A percentile compares a stretch with the other conserved stretches of the same genome.
Conservation (phyloP, 2,329 filamentous ascomycete species). For the Phyllosticta citriasiana region DNA sequence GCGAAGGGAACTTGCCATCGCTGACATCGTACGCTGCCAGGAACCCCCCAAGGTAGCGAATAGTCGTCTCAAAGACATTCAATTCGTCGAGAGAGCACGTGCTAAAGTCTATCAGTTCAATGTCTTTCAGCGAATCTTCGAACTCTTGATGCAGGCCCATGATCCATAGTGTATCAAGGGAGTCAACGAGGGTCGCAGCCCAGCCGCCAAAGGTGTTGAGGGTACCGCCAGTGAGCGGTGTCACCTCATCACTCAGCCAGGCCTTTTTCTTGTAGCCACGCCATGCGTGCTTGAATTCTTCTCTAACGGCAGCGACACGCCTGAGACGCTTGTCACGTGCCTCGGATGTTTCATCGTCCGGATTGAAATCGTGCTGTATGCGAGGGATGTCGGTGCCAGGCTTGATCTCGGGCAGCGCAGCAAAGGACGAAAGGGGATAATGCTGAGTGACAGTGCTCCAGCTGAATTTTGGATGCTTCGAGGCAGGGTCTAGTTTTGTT, state of each 20-base stretch:
- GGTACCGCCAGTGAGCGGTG: slow-evolving; percentile 43
- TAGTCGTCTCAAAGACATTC: slow-evolving; percentile 44
- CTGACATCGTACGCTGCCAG: slow-evolving; percentile 29
- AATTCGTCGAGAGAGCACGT: slow-evolving; percentile 29
- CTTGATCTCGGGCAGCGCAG: slow-evolving; percentile 27
- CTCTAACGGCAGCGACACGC: slow-evolving; percentile 20
- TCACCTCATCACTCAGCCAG: slow-evolving; percentile 55
- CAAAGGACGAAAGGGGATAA: slow-evolving; percentile 28
- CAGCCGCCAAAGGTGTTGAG: slow-evolving; percentile 55
- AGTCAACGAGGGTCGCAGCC: slow-evolving; percentile 58
- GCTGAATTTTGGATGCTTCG: slow-evolving; percentile 15
- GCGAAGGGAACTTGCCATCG: slow-evolving; percentile 18
- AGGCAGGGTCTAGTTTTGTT: background rate
- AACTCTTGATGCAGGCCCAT: slow-evolving; percentile 40
- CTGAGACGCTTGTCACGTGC: slow-evolving; percentile 16
- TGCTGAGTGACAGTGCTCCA: slow-evolving; percentile 32
- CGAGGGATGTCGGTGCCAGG: slow-evolving; percentile 28
- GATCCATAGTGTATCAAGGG: slow-evolving; percentile 38
- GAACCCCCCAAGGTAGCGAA: slow-evolving; percentile 30
- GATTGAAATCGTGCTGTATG: slow-evolving; percentile 31
- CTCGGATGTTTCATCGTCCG: slow-evolving; percentile 22
- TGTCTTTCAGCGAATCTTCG: slow-evolving; percentile 35
- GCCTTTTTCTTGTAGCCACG: slow-evolving; percentile 51
- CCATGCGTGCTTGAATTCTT: slow-evolving; percentile 36
- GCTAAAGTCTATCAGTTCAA: slow-evolving; percentile 36